Conservation (phyloP, 2,329 filamentous ascomycete species). For the Cadophora sp. region DNA sequence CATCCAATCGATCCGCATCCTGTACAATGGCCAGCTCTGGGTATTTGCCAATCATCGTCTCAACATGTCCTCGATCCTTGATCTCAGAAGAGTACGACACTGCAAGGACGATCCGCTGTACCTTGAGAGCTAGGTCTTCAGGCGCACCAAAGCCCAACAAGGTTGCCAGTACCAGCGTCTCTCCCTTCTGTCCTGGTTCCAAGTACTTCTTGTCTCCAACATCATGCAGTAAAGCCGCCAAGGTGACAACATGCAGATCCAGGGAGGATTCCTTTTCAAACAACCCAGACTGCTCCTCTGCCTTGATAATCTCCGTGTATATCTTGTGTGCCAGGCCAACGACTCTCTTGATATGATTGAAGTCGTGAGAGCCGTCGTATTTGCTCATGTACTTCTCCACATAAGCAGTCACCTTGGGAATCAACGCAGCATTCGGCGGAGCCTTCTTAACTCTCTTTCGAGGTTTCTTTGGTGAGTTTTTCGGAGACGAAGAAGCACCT, state of each 20-base stretch:
- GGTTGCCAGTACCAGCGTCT: slow-evolving; percentile 62
- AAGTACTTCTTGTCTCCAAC: slow-evolving; percentile 70
- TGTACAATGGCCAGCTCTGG: slow-evolving; percentile 88
- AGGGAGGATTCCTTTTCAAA: slow-evolving; percentile 50
- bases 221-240: slow-evolving; percentile 84
- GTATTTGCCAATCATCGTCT: slow-evolving; percentile 62
- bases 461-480: slow-evolving; percentile 25
- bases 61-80: slow-evolving; percentile 66
- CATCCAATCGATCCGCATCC: slow-evolving; percentile 93
- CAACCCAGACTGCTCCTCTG: slow-evolving; percentile 26
- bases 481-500: slow-evolving; percentile 17
- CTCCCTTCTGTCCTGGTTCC: slow-evolving; percentile 60
- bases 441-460: slow-evolving; percentile 33
- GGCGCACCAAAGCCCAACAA: slow-evolving; percentile 66
- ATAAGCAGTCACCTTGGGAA: slow-evolving; percentile 64
- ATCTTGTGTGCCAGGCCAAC: slow-evolving; percentile 66
- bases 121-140: slow-evolving; percentile 65
- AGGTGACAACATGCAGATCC: slow-evolving; percentile 62
- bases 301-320: slow-evolving; percentile 40
- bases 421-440: slow-evolving; percentile 41
- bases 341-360: slow-evolving; percentile 82
- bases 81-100: slow-evolving; percentile 83
- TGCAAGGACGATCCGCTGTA: slow-evolving; percentile 77
- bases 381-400: slow-evolving; percentile 75
- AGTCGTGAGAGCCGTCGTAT: slow-evolving; percentile 90